A percentile compares a stretch with the other conserved stretches of the same genome.
These are phyloP conservation scores for Hypholoma sublateritium DNA, from an alignment of 768 basidiomycete species.

Conservation along the genomic window DNA sequence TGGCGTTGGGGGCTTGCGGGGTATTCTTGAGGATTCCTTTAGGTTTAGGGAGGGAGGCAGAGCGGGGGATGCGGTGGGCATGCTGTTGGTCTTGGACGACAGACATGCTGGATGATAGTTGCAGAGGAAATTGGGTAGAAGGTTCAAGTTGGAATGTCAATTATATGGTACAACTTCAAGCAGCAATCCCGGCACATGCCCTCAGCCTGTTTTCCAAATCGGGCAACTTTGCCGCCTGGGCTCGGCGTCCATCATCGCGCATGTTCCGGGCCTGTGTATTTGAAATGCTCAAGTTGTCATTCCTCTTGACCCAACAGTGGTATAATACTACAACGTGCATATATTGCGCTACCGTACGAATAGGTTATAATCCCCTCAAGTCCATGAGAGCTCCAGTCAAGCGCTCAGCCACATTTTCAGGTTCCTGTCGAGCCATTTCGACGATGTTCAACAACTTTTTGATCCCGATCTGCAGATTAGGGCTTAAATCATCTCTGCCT, in stretches of 20 bases:
- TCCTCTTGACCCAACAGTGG: background rate
- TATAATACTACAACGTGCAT: background rate
- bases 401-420: slow-evolving; percentile 75
- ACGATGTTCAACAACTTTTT: slow-evolving; percentile 90
- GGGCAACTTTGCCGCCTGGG: background rate
- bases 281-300: too few species aligned
- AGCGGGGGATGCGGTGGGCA: slow-evolving; percentile 55
- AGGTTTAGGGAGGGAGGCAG: slow-evolving; percentile 68
- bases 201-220: background rate
- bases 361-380: slow-evolving; percentile 27
- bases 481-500: slow-evolving; percentile 39
- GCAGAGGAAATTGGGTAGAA: background rate
- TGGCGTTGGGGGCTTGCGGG: slow-evolving; percentile 41
- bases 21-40: slow-evolving; percentile 92
- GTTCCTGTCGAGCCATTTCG: slow-evolving; percentile 98
- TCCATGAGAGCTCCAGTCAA: slow-evolving; percentile 65
- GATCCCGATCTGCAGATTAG: slow-evolving; percentile 78
- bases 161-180: slow-evolving; percentile 1
- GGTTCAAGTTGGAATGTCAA: background rate
- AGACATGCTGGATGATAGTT: slow-evolving; percentile 23
- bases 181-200: background rate
- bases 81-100: slow-evolving; percentile 40
- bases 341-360: background rate
- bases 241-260: background rate
- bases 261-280: too few species aligned